Base-by-base conservation (phyloP, 106 monocot genomes). In the Hemerocallis citrina region DNA sequence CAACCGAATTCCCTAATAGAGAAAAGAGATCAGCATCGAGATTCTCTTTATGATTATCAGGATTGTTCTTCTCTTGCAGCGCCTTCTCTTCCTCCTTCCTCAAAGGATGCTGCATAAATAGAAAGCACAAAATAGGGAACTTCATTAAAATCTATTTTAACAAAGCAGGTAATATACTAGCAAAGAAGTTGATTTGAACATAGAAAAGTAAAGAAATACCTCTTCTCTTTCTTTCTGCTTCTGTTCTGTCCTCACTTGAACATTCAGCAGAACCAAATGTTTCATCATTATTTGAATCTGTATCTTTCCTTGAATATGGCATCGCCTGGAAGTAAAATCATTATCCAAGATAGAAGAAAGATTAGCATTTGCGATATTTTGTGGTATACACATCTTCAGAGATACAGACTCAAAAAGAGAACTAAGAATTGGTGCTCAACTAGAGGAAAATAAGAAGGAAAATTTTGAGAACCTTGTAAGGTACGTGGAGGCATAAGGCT, bases 401-500 rank as follows among this genome's bases (percentile, higher is more conserved):
- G 11, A 19, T 36, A 57, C 35, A 2, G 20, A 21, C 57, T 36
- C 33, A 34, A 57, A 34, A 55, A 55, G 1, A n/a, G n/a, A n/a
- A n/a, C n/a, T n/a, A n/a, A n/a, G n/a, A n/a, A n/a, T n/a, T n/a
- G n/a, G n/a, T n/a, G n/a, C 12, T 4, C 15, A n/a, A n/a, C n/a
- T n/a, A n/a, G n/a, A n/a, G n/a, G n/a, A n/a, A n/a, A 15, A 41
- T 10, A 31, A 28, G 16, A 0, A 44, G 44, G 28, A 31, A 23
- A 43, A 7, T 31, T 28, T 11, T 29, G n/a, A 13, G 8, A 34
- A 92, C 92, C 93, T 93, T 93, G 54, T 79, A 76, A 37, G 88
- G 74, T 25, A 52, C 88, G 93, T 12, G 93, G 93, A 56, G 88
- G 93, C n/a, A 75, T 93, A 93, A 52, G 81, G 81, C 66, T 88